Conservation (phyloP, 306 rosid genomes). For the Pyrus pyrifolia region DNA sequence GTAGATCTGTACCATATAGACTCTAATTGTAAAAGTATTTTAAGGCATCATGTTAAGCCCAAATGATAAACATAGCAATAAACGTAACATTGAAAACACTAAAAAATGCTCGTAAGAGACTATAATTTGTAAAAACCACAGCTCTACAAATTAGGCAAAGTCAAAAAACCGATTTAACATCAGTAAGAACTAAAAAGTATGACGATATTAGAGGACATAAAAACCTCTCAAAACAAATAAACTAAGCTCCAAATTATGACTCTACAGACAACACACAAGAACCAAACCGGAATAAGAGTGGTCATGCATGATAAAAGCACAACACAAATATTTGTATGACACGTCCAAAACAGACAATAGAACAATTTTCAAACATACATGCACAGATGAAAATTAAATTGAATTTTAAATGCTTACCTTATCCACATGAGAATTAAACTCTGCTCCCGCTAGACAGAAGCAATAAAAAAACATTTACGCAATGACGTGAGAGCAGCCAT, state of each 20-base stretch:
- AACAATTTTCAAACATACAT: background rate
- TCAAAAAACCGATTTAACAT: background rate
- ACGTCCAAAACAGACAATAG: background rate
- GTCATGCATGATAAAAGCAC: background rate
- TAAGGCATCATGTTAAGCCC: background rate
- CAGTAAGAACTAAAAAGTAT: background rate
- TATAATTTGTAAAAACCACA: background rate
- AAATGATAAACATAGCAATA: background rate
- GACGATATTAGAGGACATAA: background rate
- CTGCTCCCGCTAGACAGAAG: constrained; percentile 34
- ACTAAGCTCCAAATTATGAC: background rate
- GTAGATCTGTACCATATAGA: background rate
- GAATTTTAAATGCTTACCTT: constrained; percentile 39
- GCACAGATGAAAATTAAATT: background rate
- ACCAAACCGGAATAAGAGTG: background rate
- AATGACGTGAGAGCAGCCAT: constrained; percentile 31
- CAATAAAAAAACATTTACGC: constrained; percentile 24
- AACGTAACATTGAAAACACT: background rate
- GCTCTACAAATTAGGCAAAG: background rate
- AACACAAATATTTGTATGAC: background rate
- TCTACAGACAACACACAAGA: background rate
- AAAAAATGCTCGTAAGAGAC: background rate
- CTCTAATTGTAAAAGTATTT: no score
- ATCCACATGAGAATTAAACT: constrained; percentile 15
- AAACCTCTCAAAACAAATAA: background rate